Evolutionary conservation across 108 stramenopile species (phyloP).

Genomic region (Stephanodiscus minutulus): DNA sequence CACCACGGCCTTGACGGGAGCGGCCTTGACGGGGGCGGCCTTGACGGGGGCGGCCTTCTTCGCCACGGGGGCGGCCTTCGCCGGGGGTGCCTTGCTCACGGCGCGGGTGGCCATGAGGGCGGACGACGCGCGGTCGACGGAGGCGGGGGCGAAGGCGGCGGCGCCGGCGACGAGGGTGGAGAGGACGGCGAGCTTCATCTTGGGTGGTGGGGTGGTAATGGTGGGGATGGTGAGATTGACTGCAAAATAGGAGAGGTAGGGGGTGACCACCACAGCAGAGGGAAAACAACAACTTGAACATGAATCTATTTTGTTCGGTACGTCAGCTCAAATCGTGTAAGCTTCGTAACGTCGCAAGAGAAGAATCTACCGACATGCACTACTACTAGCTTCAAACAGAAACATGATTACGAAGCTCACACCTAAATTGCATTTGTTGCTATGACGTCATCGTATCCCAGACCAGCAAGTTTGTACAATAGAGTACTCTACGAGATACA

Average conservation of each 20-base stretch:
- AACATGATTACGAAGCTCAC: not conserved
- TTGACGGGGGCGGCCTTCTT: constrained; percentile 8
- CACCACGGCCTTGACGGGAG: no score
- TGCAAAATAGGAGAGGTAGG: not conserved
- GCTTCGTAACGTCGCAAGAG: not conserved
- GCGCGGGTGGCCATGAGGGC: constrained; percentile 34
- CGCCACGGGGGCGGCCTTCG: constrained; percentile 6
- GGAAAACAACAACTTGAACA: constrained; percentile 2
- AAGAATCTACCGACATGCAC: not conserved
- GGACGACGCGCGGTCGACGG: constrained; percentile 17
- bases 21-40: constrained; percentile 5
- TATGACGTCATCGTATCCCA: no score
- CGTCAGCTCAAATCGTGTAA: not conserved
- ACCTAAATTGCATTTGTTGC: no score
- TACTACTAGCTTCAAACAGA: not conserved
- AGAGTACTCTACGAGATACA: no score
- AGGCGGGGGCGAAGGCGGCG: constrained; percentile 63
- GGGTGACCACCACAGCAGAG: not conserved
- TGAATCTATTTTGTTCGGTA: not conserved
- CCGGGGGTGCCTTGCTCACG: constrained; percentile 15
- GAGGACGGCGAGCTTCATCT: constrained; percentile 82
- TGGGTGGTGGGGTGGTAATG: constrained; percentile 12
- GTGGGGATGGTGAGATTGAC: not conserved
- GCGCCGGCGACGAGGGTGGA: constrained; percentile 62
- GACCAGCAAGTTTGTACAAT: no score